These are phyloP conservation scores for Salix arbutifolia DNA, from an alignment of 345 rosid genomes.

Conservation along the genomic window DNA sequence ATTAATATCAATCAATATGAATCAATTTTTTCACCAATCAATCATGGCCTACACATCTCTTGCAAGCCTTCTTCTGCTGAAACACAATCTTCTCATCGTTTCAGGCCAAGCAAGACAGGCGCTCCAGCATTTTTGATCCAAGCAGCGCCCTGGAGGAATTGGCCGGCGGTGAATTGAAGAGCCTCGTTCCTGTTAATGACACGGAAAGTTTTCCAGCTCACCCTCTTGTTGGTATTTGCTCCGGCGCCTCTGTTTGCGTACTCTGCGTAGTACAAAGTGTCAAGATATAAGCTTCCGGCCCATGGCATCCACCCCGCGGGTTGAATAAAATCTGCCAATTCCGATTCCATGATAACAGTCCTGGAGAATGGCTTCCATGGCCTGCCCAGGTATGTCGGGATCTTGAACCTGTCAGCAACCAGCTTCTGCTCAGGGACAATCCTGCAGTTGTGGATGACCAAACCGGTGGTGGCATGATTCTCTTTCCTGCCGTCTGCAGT, in stretches of 20 bases:
- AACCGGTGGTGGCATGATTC: constrained; percentile 29
- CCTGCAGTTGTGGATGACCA: constrained; percentile 70
- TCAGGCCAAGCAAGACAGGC: constrained; percentile 40
- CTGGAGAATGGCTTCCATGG: constrained; percentile 64
- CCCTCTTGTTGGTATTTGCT: constrained; percentile 39
- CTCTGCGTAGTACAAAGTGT: constrained; percentile 49
- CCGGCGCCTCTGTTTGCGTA: constrained; percentile 63
- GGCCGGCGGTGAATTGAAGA: constrained; percentile 31
- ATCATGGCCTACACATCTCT: neutral
- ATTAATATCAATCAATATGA: neutral
- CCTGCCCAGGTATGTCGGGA: constrained; percentile 57
- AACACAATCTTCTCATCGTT: neutral
- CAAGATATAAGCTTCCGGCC: constrained; percentile 31
- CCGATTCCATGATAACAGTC: constrained; percentile 52
- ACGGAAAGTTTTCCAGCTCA: constrained; percentile 45
- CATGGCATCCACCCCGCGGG: constrained; percentile 56
- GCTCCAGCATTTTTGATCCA: constrained; percentile 43
- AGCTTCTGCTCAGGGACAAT: constrained; percentile 59
- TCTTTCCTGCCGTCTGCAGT: constrained; percentile 51
- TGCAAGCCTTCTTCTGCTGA: no score
- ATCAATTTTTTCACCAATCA: neutral
- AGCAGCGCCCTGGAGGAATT: constrained; percentile 30
- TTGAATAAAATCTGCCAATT: constrained; percentile 50
- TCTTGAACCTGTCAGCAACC: constrained; percentile 25
- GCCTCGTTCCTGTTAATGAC: constrained; percentile 33